Conservation (phyloP, 2,329 filamentous ascomycete genomes). For the Ophiocordyceps camponoti-saundersi region DNA sequence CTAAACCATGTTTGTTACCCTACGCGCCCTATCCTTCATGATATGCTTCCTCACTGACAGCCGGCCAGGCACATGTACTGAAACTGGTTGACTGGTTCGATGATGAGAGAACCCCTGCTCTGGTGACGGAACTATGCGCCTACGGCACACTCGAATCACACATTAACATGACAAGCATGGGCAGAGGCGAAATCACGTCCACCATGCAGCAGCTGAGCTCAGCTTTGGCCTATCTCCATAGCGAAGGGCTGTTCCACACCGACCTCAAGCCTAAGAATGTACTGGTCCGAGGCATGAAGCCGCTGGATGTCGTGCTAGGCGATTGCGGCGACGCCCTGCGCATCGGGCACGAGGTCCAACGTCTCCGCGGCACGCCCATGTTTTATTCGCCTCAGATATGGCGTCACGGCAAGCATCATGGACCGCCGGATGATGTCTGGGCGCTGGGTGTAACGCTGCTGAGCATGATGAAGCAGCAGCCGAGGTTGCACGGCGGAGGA, state of each 20-base stretch:
- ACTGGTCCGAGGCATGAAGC: conserved; percentile 10
- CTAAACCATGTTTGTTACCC: conserved; percentile 10
- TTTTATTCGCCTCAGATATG: conserved; percentile 15
- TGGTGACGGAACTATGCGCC: conserved; percentile 15
- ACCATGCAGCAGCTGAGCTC: conserved; percentile 8
- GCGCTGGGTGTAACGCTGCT: conserved; percentile 14
- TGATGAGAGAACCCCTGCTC: conserved; percentile 7
- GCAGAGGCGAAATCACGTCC: conserved; percentile 5
- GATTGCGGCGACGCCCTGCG: conserved; percentile 14
- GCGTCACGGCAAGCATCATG: conserved; percentile 5
- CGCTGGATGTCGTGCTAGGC: conserved; percentile 12
- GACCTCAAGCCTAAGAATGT: conserved; percentile 17
- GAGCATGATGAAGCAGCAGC: conserved; percentile 13
- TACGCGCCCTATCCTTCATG: no score
- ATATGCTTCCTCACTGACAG: neutral
- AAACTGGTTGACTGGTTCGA: conserved; percentile 12
- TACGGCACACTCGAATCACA: conserved; percentile 10
- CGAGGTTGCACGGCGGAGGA: conserved; percentile 3
- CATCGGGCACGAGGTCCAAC: conserved; percentile 1
- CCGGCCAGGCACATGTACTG: conserved; percentile 10
- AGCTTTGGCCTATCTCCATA: conserved; percentile 12
- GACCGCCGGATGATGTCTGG: conserved; percentile 16
- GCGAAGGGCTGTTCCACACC: conserved; percentile 8
- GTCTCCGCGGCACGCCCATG: conserved; percentile 8
- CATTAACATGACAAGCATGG: conserved; percentile 9